Percentiles rank a stretch among this genome's conserved stretches.
These are phyloP conservation scores for Coccomyxa sp. DNA, from an alignment of 139 green algal species.

Conservation along the genomic window DNA sequence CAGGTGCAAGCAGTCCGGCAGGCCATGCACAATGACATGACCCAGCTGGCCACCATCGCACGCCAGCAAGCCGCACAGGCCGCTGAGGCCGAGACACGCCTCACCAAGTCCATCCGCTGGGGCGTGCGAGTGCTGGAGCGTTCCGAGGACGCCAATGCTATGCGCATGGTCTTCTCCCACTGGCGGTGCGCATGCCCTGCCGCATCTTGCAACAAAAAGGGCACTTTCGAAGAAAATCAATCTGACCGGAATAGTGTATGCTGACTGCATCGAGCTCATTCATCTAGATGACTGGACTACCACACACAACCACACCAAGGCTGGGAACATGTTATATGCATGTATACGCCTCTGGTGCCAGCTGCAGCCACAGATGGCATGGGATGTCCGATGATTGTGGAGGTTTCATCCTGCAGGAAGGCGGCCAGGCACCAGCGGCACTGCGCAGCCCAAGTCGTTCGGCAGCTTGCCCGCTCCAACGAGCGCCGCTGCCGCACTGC, in stretches of 20 bases:
- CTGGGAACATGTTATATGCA: no score
- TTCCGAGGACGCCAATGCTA: slow-evolving; percentile 10
- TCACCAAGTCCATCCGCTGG: slow-evolving; percentile 32
- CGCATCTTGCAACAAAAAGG: not conserved
- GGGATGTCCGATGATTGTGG: no score
- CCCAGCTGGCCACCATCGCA: slow-evolving; percentile 23
- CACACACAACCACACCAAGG: no score
- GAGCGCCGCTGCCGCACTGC: not conserved
- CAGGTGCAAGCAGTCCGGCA: slow-evolving; percentile 51
- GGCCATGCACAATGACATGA: slow-evolving; percentile 54
- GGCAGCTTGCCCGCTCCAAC: not conserved
- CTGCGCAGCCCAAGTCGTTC: slow-evolving; percentile 2
- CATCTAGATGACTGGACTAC: no score
- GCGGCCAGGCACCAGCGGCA: slow-evolving; percentile 9
- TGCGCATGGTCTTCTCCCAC: slow-evolving; percentile 14
- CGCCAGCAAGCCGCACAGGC: slow-evolving; percentile 21
- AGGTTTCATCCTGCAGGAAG: slow-evolving; percentile 2
- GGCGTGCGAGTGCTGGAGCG: slow-evolving; percentile 27
- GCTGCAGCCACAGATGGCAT: no score
- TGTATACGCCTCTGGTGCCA: no score
- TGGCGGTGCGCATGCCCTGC: slow-evolving; percentile 21
- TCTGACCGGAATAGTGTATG: no score
- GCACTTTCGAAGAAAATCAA: no score
- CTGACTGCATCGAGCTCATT: no score
- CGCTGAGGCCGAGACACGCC: slow-evolving; percentile 17